Conservation (phyloP, 2,329 filamentous ascomycete genomes). For the Aspergillus puulaauensis region DNA sequence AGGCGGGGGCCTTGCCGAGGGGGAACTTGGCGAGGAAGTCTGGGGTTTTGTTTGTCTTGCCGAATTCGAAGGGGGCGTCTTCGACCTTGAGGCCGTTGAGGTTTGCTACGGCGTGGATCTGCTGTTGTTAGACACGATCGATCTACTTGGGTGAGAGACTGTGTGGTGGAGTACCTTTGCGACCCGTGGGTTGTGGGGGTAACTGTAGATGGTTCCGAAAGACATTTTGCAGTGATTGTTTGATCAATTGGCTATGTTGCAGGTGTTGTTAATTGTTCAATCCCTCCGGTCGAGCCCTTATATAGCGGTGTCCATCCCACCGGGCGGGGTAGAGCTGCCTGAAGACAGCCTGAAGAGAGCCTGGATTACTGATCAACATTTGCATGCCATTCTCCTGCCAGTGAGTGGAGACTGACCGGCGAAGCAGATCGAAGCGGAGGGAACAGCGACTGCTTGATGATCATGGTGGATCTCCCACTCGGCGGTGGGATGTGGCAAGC, state of each 20-base stretch:
- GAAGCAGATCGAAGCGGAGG: no score
- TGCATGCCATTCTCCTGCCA: no score
- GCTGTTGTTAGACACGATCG: not conserved
- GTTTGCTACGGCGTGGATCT: constrained; percentile 32
- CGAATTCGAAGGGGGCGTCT: constrained; percentile 41
- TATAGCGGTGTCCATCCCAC: not conserved
- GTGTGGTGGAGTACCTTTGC: constrained; percentile 14
- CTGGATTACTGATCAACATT: not conserved
- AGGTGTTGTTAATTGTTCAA: no score
- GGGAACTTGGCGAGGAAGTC: constrained; percentile 54
- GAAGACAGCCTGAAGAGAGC: no score
- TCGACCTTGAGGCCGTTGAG: constrained; percentile 37
- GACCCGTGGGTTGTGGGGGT: constrained; percentile 24
- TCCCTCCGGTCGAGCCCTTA: not conserved
- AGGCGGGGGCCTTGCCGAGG: constrained; percentile 52
- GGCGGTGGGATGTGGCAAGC: no score
- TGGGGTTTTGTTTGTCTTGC: constrained; percentile 44
- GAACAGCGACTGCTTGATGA: no score
- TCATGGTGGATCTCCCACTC: no score
- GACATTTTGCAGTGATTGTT: constrained; percentile 8
- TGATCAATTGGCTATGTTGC: no score
- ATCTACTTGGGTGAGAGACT: no score
- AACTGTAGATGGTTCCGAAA: constrained; percentile 21
- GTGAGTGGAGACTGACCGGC: no score
- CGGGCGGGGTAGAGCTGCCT: not conserved